Evolutionary conservation across 352 stramenopile genomes (phyloP).

Genomic region (Pythium aristosporum): DNA sequence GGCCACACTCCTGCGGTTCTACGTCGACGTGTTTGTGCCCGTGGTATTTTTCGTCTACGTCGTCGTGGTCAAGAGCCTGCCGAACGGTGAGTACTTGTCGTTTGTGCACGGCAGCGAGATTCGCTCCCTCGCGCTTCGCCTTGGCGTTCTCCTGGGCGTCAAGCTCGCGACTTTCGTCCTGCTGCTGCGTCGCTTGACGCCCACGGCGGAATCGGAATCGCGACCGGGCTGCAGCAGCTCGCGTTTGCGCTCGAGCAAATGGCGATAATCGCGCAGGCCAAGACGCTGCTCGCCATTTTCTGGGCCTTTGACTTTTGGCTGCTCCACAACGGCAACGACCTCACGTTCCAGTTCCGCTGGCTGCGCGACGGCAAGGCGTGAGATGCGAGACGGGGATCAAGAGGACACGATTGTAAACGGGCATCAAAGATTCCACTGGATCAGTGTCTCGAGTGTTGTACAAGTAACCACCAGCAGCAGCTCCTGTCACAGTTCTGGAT

Average conservation of each 20-base stretch:
- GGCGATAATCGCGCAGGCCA: neutral
- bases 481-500: no score
- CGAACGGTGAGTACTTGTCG: constrained; percentile 5
- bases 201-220: neutral
- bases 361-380: neutral
- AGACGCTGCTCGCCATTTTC: neutral
- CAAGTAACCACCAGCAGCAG: no score
- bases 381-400: no score
- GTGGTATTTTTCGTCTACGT: constrained; percentile 5
- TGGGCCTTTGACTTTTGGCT: constrained; percentile 10
- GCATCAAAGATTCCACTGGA: no score
- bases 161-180: neutral
- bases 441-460: no score
- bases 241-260: neutral
- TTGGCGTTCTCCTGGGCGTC: neutral
- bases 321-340: constrained; percentile 18
- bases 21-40: constrained; percentile 19
- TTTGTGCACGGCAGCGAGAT: neutral
- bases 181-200: neutral
- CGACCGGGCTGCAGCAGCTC: constrained; percentile 2
- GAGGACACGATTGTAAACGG: no score
- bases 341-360: constrained; percentile 16
- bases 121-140: neutral
- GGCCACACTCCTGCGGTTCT: constrained; percentile 10
- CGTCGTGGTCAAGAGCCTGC: neutral